phyloP scores from a whole-genome alignment of 2,329 filamentous ascomycete genomes.

The Fusarium albidum region DNA sequence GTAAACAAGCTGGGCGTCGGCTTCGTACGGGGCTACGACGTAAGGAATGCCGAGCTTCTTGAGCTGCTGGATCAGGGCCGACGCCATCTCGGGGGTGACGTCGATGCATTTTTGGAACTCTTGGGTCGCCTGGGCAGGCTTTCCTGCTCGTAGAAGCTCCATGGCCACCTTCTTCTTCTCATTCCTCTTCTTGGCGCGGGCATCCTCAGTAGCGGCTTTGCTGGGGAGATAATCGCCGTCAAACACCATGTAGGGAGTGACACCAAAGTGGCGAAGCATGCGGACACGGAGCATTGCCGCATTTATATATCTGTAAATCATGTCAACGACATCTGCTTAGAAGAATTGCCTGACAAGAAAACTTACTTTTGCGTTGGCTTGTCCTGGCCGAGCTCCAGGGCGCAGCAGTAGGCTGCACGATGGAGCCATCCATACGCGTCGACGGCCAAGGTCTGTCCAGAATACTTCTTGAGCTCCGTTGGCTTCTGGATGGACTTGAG shows the following conservation, averaged over 20 bases:
- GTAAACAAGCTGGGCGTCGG: constrained; percentile 95
- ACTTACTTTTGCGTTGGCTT: constrained; percentile 87
- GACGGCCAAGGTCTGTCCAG: constrained; percentile 89
- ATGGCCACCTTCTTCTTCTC: constrained; percentile 79
- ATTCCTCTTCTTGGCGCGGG: constrained; percentile 77
- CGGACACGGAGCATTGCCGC: constrained; percentile 89
- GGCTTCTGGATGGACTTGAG: constrained; percentile 97
- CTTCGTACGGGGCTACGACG: constrained; percentile 95
- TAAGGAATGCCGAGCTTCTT: constrained; percentile 83
- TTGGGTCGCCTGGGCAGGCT: constrained; percentile 78
- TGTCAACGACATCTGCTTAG: constrained; percentile 3
- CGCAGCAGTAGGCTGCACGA: constrained; percentile 88
- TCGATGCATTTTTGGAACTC: constrained; percentile 97
- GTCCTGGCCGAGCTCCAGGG: constrained; percentile 86
- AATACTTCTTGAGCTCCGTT: constrained; percentile 84
- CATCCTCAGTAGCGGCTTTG: constrained; percentile 86
- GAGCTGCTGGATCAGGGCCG: constrained; percentile 88
- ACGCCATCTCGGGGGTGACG: constrained; percentile 95
- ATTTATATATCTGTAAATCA: constrained; percentile 75
- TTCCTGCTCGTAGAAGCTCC: constrained; percentile 83
- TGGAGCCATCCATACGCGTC: constrained; percentile 99
- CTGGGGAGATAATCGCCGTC: constrained; percentile 95
- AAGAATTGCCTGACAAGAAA: neutral
- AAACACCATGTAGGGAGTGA: constrained; percentile 95
- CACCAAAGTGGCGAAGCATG: constrained; percentile 93